These are phyloP conservation scores for Escallonia rubra DNA, from an alignment of 129 eudicot species.

Conservation along the genomic window DNA sequence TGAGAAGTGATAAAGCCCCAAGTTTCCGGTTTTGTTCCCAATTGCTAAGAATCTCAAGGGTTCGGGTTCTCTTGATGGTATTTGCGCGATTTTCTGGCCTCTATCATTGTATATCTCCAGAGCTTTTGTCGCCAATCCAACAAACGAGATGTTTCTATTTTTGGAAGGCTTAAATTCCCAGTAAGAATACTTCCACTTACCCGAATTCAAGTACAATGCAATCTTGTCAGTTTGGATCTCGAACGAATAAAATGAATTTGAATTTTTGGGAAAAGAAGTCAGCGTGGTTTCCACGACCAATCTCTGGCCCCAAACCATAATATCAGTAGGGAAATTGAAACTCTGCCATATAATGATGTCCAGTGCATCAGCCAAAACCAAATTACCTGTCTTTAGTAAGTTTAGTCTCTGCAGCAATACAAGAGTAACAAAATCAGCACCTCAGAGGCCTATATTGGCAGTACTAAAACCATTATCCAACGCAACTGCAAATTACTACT, in stretches of 20 bases:
- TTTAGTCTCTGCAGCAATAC: conserved; percentile 51
- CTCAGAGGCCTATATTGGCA: no score
- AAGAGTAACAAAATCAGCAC: not conserved
- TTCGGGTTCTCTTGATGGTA: conserved; percentile 30
- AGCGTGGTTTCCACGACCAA: conserved; percentile 63
- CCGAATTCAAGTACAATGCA: conserved; percentile 55
- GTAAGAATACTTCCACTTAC: conserved; percentile 63
- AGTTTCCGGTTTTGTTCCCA: conserved; percentile 57
- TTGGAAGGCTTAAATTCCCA: conserved; percentile 65
- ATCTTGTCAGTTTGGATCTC: conserved; percentile 72
- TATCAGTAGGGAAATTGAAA: conserved; percentile 87
- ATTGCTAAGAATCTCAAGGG: conserved; percentile 55
- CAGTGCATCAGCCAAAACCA: conserved; percentile 57
- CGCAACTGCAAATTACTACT: not conserved
- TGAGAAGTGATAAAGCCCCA: conserved; percentile 63
- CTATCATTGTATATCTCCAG: conserved; percentile 46
- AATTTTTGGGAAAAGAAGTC: conserved; percentile 49
- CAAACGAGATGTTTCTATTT: conserved; percentile 47
- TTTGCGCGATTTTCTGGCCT: conserved; percentile 35
- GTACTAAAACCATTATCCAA: no score
- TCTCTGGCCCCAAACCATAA: conserved; percentile 84
- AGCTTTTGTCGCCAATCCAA: conserved; percentile 53
- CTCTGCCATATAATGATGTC: conserved; percentile 81
- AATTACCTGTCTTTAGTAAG: conserved; percentile 58
- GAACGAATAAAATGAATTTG: conserved; percentile 52